These are phyloP conservation scores for Penicillium nordicum DNA, from an alignment of 2,329 filamentous ascomycete species.

Conservation along the genomic window DNA sequence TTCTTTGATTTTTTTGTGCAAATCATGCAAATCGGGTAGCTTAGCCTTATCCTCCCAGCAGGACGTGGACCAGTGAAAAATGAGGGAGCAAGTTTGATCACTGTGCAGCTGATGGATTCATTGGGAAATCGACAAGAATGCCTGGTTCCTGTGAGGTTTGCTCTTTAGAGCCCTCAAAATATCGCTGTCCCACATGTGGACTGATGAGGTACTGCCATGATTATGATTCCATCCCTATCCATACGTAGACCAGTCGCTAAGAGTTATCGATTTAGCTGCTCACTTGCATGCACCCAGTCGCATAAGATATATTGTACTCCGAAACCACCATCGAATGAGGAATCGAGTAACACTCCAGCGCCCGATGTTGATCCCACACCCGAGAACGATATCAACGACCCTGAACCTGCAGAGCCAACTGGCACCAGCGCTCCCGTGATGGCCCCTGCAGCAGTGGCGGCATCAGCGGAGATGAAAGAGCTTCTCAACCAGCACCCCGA, in stretches of 20 bases:
- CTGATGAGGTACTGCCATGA: slow-evolving; percentile 34
- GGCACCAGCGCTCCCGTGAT: not conserved
- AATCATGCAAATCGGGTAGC: slow-evolving; percentile 2
- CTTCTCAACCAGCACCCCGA: slow-evolving; percentile 39
- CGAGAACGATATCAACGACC: slow-evolving; percentile 6
- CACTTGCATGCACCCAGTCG: slow-evolving; percentile 44
- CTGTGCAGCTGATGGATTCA: slow-evolving; percentile 10
- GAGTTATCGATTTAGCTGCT: slow-evolving; percentile 37
- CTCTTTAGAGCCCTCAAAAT: slow-evolving; percentile 36
- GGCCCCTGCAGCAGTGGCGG: slow-evolving; percentile 17
- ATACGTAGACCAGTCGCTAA: not conserved
- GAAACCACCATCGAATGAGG: slow-evolving; percentile 21
- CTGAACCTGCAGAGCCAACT: slow-evolving; percentile 5
- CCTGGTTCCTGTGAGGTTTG: slow-evolving; percentile 37
- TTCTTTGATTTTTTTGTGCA: slow-evolving; percentile 3
- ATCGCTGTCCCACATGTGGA: slow-evolving; percentile 39
- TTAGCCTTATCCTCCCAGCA: not conserved
- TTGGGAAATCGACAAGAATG: slow-evolving; percentile 27
- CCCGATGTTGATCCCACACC: slow-evolving; percentile 8
- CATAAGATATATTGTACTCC: slow-evolving; percentile 45
- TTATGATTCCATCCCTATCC: not conserved
- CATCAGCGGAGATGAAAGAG: slow-evolving; percentile 35
- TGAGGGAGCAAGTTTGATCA: slow-evolving; percentile 15
- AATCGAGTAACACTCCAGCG: slow-evolving; percentile 11
- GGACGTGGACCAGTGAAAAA: slow-evolving; percentile 10